A percentile compares a stretch with the other conserved stretches of the same genome.
phyloP scores from a whole-genome alignment of 495 filamentous ascomycete genomes.

The Penicillium cosmopolitanum region DNA sequence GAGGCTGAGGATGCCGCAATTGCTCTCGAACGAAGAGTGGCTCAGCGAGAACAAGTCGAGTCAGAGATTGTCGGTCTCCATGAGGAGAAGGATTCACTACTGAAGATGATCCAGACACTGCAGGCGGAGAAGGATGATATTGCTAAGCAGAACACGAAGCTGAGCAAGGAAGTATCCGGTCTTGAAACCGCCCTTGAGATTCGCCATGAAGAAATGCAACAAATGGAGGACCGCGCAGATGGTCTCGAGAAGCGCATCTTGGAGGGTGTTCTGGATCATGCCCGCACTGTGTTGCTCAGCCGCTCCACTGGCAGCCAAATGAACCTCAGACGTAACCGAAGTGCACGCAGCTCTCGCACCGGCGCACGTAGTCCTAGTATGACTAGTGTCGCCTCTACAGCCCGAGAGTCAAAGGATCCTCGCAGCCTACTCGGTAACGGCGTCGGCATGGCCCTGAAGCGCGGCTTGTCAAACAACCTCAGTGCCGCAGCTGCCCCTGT shows the following conservation, averaged over 20 bases:
- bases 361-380: constrained; percentile 44
- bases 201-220: constrained; percentile 84
- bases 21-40: constrained; percentile 75
- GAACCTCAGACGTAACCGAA: constrained; percentile 73
- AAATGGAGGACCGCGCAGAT: constrained; percentile 87
- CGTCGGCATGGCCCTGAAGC: constrained; percentile 57
- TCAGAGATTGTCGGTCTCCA: constrained; percentile 65
- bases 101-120: constrained; percentile 59
- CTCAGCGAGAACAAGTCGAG: constrained; percentile 80
- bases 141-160: constrained; percentile 68
- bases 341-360: constrained; percentile 42
- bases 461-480: constrained; percentile 43
- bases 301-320: constrained; percentile 54
- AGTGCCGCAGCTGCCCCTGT: constrained; percentile 51
- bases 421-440: constrained; percentile 51
- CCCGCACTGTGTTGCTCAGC: constrained; percentile 77
- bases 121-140: constrained; percentile 73
- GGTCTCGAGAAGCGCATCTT: constrained; percentile 87
- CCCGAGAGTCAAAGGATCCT: constrained; percentile 42
- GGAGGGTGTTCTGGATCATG: constrained; percentile 94
- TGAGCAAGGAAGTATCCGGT: constrained; percentile 81
- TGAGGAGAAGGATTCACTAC: constrained; percentile 66
- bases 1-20: constrained; percentile 81
- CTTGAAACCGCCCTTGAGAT: constrained; percentile 87
- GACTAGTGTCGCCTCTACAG: constrained; percentile 43